Evolutionary conservation across 768 basidiomycete genomes (phyloP), one percentile per base, ranked within the genome.

Genomic region (Pisolithus albus): DNA sequence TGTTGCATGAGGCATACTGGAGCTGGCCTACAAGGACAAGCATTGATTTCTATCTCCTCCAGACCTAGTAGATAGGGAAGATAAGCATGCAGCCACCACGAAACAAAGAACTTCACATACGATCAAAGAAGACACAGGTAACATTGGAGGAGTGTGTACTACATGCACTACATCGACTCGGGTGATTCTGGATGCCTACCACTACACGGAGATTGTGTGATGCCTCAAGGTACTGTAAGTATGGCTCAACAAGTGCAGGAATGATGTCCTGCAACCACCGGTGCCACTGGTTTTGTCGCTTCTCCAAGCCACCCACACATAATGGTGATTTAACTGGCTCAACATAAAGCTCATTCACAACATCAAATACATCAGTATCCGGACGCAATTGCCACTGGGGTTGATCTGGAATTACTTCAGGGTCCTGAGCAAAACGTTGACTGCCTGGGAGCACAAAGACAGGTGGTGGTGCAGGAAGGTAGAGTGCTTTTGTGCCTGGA

Each of bases 1-100:
- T 13, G 37, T 36, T 44, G 15, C 0, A 70, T 44, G 2, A 69
- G 62, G 23, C 68, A 64, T 15, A 40, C 19, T 8, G 65, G 51
- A 1, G 52, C 61, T 47, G 52, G 50, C 4, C 26, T 50, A 53
- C 51, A 61, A 11, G 41, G 4, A 48, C 54, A 66, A 24, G 24
- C 10, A 11, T 21, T 28, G 37, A 56, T 54, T 8, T n/a, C 10
- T 1, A 54, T 48, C 13, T 48, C 41, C 50, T 56, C 49, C 36
- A 56, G 21, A 30, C 26, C 55, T 56, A 21, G 38, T 41, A 23
- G 21, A 23, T 23, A 23, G 21, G 21, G 21, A 23, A 23, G 21
- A 23, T 23, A 23, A 23, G 21, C 21, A 23, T 23, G 21, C 21
- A 23, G 21, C 21, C 21, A 23, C 21, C 21, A 23, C 21, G 21